Percentiles rank a stretch among this genome's conserved stretches.
Evolutionary conservation across 768 basidiomycete genomes (phyloP).

Genomic region (Russula virescens): DNA sequence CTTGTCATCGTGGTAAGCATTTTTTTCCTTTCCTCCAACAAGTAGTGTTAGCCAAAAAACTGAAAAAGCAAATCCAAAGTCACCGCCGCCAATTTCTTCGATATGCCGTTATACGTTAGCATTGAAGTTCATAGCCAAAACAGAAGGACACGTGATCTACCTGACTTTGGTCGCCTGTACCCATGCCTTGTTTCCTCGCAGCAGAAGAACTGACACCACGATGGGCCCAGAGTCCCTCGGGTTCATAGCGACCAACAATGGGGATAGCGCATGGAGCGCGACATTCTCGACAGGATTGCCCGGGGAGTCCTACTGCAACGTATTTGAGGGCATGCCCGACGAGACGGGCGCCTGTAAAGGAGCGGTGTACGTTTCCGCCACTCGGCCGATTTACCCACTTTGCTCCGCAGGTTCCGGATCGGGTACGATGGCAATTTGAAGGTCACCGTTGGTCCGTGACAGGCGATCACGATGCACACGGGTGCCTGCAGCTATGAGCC

Average conservation of each 20-base stretch:
- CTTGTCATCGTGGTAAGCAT: no score
- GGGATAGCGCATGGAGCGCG: conserved; percentile 46
- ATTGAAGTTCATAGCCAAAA: no score
- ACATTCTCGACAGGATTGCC: conserved; percentile 56
- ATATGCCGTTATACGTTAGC: no score
- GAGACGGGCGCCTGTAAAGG: conserved; percentile 45
- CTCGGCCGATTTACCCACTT: not conserved
- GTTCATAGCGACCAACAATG: conserved; percentile 66
- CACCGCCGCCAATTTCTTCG: no score
- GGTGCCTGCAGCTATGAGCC: conserved; percentile 13
- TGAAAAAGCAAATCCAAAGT: no score
- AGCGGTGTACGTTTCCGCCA: conserved; percentile 32
- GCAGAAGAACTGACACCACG: no score
- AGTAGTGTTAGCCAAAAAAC: no score
- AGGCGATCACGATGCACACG: conserved; percentile 28
- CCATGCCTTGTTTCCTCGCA: no score
- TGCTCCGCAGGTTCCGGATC: conserved; percentile 20
- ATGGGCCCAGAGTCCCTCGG: no score
- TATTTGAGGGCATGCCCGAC: conserved; percentile 44
- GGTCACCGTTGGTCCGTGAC: conserved; percentile 26
- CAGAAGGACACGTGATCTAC: no score
- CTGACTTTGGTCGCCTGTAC: no score
- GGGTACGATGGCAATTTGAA: conserved; percentile 22
- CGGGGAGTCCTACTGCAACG: conserved; percentile 58
- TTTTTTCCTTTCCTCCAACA: no score